These are phyloP conservation scores for Niebla homalea DNA, from an alignment of 495 filamentous ascomycete genomes.

Conservation along the genomic window DNA sequence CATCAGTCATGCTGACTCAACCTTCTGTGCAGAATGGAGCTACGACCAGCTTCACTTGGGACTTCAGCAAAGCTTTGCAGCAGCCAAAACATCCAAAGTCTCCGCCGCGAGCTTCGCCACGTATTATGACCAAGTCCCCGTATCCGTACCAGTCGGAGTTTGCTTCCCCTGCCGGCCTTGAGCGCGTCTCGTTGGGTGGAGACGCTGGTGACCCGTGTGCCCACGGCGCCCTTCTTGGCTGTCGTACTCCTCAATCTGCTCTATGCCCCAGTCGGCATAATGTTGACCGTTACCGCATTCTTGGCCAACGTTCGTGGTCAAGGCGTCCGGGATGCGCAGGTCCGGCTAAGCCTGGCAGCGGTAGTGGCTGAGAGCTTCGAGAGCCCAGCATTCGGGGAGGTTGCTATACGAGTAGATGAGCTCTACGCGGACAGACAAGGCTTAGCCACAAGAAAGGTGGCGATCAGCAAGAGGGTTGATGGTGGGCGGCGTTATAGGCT, in stretches of 20 bases:
- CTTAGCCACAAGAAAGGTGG: slow-evolving; percentile 3
- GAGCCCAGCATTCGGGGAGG: slow-evolving; percentile 8
- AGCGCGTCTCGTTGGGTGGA: slow-evolving; percentile 1
- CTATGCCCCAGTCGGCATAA: slow-evolving; percentile 7
- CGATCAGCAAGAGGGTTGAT: background rate
- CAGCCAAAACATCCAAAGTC: slow-evolving; percentile 2
- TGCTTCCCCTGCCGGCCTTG: background rate
- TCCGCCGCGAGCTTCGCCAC: slow-evolving; percentile 5
- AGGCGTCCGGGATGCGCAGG: slow-evolving; percentile 7
- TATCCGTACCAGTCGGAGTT: slow-evolving; percentile 3
- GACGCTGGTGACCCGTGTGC: slow-evolving; percentile 8
- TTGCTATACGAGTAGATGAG: slow-evolving; percentile 7
- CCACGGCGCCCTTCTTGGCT: slow-evolving; percentile 8
- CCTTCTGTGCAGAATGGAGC: background rate
- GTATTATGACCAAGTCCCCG: slow-evolving; percentile 3
- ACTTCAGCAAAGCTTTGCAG: background rate
- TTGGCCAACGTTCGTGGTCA: background rate
- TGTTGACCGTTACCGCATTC: slow-evolving; percentile 7
- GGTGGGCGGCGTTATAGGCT: slow-evolving; percentile 11
- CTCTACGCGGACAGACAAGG: slow-evolving; percentile 11
- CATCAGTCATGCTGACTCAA: no score
- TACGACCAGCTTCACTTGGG: background rate
- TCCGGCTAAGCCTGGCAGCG: slow-evolving; percentile 5
- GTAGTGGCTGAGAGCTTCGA: slow-evolving; percentile 14
- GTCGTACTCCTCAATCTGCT: slow-evolving; percentile 9